Evolutionary conservation across 495 filamentous ascomycete species (phyloP).

Genomic region (Glutinoglossum americanum): DNA sequence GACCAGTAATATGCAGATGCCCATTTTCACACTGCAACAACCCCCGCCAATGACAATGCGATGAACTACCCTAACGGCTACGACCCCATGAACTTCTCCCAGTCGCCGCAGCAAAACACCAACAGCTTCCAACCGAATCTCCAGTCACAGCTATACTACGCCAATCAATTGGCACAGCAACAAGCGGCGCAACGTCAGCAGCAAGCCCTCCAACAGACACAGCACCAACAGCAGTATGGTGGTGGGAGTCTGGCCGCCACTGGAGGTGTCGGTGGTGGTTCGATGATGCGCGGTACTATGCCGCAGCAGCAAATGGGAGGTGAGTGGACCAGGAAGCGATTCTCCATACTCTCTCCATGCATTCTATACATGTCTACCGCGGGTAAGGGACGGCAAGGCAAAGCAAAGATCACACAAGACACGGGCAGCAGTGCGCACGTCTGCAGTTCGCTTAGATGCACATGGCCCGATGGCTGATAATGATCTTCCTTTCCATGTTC

Average conservation of each 20-base stretch:
- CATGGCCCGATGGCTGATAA: slow-evolving; percentile 1
- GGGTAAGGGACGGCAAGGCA: not conserved
- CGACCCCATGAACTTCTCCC: slow-evolving; percentile 3
- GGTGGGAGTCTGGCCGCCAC: not conserved
- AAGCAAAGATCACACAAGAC: slow-evolving; percentile 8
- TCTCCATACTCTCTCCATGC: not conserved
- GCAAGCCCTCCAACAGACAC: slow-evolving; percentile 11
- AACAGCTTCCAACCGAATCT: not conserved
- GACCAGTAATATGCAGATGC: slow-evolving; percentile 1
- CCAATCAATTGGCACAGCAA: slow-evolving; percentile 1
- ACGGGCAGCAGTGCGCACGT: slow-evolving; percentile 13
- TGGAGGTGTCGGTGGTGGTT: not conserved
- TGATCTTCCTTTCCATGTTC: not conserved
- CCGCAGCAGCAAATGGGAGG: not conserved
- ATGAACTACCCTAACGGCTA: slow-evolving; percentile 6
- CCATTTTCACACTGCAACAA: not conserved
- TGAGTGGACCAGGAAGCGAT: not conserved
- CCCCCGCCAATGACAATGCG: not conserved
- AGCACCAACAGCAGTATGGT: slow-evolving; percentile 19
- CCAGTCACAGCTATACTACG: not conserved
- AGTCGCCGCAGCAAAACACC: slow-evolving; percentile 1
- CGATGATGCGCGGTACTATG: not conserved
- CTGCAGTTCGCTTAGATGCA: slow-evolving; percentile 1
- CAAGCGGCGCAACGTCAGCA: slow-evolving; percentile 8
- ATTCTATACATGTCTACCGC: not conserved